Base-by-base conservation (phyloP, 2,329 filamentous ascomycete species). In the Dactylellina sp. region DNA sequence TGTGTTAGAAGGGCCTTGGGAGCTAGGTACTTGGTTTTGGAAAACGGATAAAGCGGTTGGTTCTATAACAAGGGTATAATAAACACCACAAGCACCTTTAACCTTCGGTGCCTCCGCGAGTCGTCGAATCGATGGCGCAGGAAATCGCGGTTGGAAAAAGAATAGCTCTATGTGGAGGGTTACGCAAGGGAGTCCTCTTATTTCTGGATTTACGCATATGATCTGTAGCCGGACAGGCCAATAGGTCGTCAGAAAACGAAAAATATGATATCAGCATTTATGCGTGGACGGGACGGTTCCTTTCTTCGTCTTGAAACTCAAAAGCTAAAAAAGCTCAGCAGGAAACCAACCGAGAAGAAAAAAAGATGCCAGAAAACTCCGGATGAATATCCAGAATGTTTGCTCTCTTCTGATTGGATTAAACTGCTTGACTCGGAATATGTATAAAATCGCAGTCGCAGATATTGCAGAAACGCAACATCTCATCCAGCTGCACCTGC, bases 361-460 rank as follows among this genome's bases (percentile, higher is more conserved):
- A 32, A 32, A 32, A 32, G 9, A 18, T 18, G 2, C 25, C 28
- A 5, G 18, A 25, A 39, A 18, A 55, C 32, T 28, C 18, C 42
- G 50, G 50, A 40, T 40, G 50, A 40, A 39, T 40, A 24, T n/a
- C 18, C 35, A 39, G 16, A 16, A 11, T 2, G 22, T 25, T 6
- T 14, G 7, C 9, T 6, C 14, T 32, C 14, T 53, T 20, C 28
- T 55, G 32, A 55, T 55, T 55, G 50, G 50, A 39, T 16, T 9
- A 40, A 39, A 25, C 35, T 40, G 35, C 18, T 42, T 39, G 20
- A 47, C 37, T 52, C 44, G 32, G 62, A 39, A 55, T 40, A 32
- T 57, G 42, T 55, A 44, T 18, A 49, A 28, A 49, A 55, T 65
- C 62, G 62, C 62, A 65, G 50, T 65, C 62, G 62, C 62, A 57